A percentile compares a stretch with the other conserved stretches of the same genome.
Conservation (phyloP, 305 asterid genomes). For the Plantago coronopus region DNA sequence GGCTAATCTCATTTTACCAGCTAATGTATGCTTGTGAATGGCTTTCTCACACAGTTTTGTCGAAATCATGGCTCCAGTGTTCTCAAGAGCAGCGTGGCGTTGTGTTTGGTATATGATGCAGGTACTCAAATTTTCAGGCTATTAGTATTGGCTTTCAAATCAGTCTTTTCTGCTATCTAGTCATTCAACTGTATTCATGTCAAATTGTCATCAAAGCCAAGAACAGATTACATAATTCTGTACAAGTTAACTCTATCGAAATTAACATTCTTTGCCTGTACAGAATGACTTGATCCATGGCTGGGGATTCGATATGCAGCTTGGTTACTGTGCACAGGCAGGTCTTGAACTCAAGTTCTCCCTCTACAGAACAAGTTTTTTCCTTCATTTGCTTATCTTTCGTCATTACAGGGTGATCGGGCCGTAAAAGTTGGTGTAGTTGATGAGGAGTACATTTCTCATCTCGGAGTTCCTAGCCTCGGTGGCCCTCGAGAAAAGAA, state of each 20-base stretch:
- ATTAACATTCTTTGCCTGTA: conserved; percentile 13
- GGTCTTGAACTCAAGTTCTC: conserved; percentile 19
- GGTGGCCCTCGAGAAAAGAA: conserved; percentile 49
- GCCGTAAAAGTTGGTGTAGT: conserved; percentile 75
- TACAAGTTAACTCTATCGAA: not conserved
- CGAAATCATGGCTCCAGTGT: conserved; percentile 98
- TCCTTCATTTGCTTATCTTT: conserved; percentile 4
- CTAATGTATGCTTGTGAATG: not conserved
- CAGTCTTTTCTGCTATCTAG: not conserved
- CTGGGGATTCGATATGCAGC: conserved; percentile 94
- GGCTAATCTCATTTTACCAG: not conserved
- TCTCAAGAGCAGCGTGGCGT: conserved; percentile 92
- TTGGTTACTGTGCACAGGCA: conserved; percentile 95
- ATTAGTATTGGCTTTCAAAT: not conserved
- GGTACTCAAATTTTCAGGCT: conserved; percentile 38
- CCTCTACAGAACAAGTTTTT: not conserved
- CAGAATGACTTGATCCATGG: conserved; percentile 94
- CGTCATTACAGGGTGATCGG: conserved; percentile 69
- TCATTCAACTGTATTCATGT: too few species aligned
- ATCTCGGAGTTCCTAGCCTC: conserved; percentile 77
- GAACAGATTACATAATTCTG: not conserved
- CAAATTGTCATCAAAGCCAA: too few species aligned
- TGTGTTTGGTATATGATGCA: conserved; percentile 91
- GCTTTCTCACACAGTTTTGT: conserved; percentile 97
- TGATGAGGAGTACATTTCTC: conserved; percentile 74